phyloP scores from a whole-genome alignment of 306 rosid genomes.

The Clitoria ternatea region DNA sequence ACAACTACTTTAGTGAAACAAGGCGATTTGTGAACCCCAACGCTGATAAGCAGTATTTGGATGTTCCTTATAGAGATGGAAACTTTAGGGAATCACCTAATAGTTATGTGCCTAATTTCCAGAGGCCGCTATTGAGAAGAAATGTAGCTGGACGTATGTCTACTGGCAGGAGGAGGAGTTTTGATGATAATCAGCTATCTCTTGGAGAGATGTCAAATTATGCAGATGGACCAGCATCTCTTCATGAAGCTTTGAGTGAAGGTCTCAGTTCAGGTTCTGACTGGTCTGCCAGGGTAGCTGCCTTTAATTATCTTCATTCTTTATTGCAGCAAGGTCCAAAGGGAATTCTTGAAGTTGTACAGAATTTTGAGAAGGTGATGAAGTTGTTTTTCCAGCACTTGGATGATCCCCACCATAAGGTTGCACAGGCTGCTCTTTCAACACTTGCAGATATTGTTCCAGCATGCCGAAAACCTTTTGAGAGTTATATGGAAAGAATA shows the following conservation, averaged over 20 bases:
- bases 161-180: constrained; percentile 90
- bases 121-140: constrained; percentile 91
- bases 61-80: constrained; percentile 68
- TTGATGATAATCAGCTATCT: constrained; percentile 85
- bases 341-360: constrained; percentile 88
- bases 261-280: constrained; percentile 94
- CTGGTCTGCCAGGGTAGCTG: constrained; percentile 97
- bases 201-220: constrained; percentile 75
- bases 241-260: constrained; percentile 88
- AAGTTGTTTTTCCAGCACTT: constrained; percentile 97
- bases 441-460: constrained; percentile 93
- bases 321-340: constrained; percentile 93
- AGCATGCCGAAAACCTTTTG: constrained; percentile 91
- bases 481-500: constrained; percentile 95
- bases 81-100: constrained; percentile 74
- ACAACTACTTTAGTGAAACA: constrained; percentile 65
- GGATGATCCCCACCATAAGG: constrained; percentile 99
- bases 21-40: constrained; percentile 58
- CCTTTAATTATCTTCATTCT: constrained; percentile 87
- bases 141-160: constrained; percentile 78
- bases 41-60: constrained; percentile 69
- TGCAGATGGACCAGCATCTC: constrained; percentile 84
- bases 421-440: constrained; percentile 99
- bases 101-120: constrained; percentile 86
- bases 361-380: constrained; percentile 98